Conservation (phyloP, 495 filamentous ascomycete genomes). For the Penicillium bialowiezense region DNA sequence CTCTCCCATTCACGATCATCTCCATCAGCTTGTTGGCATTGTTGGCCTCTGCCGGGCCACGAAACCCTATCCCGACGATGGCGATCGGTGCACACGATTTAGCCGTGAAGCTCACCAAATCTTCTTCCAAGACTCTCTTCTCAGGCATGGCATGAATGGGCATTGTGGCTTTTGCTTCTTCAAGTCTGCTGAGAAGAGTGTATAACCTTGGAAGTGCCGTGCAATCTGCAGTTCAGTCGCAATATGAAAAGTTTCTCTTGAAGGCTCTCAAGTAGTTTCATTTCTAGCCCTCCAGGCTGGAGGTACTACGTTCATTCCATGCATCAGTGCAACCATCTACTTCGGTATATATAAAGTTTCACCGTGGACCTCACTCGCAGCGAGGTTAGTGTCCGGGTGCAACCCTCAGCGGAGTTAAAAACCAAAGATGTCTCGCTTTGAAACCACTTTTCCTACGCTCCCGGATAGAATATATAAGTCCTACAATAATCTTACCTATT, state of each 20-base stretch:
- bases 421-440: background rate
- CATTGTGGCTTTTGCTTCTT: background rate
- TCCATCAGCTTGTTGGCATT: slow-evolving; percentile 55
- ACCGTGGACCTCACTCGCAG: background rate
- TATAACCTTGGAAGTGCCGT: background rate
- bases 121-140: background rate
- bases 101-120: slow-evolving; percentile 5
- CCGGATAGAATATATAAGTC: background rate
- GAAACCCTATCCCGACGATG: slow-evolving; percentile 60
- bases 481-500: background rate
- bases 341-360: background rate
- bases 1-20: slow-evolving; percentile 47
- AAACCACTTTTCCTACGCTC: background rate
- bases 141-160: background rate
- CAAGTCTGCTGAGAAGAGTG: background rate
- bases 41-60: slow-evolving; percentile 53
- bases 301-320: no score
- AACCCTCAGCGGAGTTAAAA: slow-evolving; percentile 4
- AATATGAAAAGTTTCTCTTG: no score
- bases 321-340: background rate
- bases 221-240: no score
- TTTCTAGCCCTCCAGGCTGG: no score
- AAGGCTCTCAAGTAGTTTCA: no score
- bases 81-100: slow-evolving; percentile 51
- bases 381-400: slow-evolving; percentile 7